phyloP scores from a whole-genome alignment of 2,329 filamentous ascomycete species.

The Cytospora piceicola region DNA sequence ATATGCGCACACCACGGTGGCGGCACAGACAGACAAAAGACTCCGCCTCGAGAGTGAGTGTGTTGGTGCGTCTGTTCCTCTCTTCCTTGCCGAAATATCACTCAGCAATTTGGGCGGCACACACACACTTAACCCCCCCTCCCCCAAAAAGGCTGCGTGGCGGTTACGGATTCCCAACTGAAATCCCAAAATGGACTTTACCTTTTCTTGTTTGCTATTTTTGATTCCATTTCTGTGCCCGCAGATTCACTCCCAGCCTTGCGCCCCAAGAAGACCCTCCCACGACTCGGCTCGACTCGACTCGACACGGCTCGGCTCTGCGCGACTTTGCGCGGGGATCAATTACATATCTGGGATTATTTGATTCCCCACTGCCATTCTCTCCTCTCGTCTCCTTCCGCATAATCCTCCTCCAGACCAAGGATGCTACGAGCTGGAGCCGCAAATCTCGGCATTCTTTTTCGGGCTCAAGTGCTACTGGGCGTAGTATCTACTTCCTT shows the following conservation, averaged over 20 bases:
- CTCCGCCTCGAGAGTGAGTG: conserved; percentile 6
- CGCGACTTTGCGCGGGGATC: neutral
- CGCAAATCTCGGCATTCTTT: conserved; percentile 10
- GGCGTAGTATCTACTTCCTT: conserved; percentile 11
- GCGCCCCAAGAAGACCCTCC: neutral
- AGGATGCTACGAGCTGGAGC: conserved; percentile 18
- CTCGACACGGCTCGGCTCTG: conserved; percentile 2
- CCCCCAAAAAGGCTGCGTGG: conserved; percentile 22
- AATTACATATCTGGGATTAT: neutral
- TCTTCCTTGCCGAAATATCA: neutral
- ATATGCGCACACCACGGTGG: neutral
- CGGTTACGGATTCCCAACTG: conserved; percentile 21
- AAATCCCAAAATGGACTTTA: conserved; percentile 7
- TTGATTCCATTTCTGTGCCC: conserved; percentile 15
- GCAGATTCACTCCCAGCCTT: conserved; percentile 14
- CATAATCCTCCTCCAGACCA: conserved; percentile 17
- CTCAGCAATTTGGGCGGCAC: neutral
- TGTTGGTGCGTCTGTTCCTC: neutral
- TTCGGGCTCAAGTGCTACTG: neutral
- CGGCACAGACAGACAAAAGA: neutral
- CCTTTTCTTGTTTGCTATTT: conserved; percentile 19
- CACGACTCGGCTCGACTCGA: conserved; percentile 1
- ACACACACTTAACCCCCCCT: too few species aligned
- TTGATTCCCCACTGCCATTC: neutral
- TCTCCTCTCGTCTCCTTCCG: conserved; percentile 1